phyloP scores from a whole-genome alignment of 306 rosid genomes.

The Boehmeria nivea region DNA sequence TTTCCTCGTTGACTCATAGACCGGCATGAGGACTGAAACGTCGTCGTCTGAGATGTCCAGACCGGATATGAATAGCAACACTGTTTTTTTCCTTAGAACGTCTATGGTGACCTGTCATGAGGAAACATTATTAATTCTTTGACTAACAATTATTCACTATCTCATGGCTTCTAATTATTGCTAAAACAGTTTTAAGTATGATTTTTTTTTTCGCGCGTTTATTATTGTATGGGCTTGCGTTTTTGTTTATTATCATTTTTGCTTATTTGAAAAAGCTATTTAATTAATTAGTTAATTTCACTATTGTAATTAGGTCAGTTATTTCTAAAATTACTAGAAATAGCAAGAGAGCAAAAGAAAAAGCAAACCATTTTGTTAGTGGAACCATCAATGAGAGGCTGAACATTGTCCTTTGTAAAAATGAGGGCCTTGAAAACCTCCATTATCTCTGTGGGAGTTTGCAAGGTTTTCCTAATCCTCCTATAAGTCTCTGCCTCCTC shows the following conservation, averaged over 20 bases:
- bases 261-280: too few relatives aligned
- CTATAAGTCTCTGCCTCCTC: conserved; percentile 18
- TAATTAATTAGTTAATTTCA: too few relatives aligned
- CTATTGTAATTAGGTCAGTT: not conserved
- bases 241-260: too few relatives aligned
- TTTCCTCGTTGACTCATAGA: conserved; percentile 32
- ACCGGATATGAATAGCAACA: conserved; percentile 40
- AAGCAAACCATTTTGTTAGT: conserved; percentile 28
- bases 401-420: conserved; percentile 16
- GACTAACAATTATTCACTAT: not conserved
- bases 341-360: not conserved
- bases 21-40: conserved; percentile 20
- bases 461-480: conserved; percentile 6
- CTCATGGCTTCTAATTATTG: not conserved
- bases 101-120: conserved; percentile 29
- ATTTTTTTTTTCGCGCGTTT: too few relatives aligned
- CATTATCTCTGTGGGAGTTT: conserved; percentile 29
- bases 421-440: conserved; percentile 24
- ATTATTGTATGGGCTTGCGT: not conserved
- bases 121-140: not conserved
- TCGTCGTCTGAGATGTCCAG: conserved; percentile 49
- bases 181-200: too few relatives aligned
- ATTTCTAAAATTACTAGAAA: not conserved
- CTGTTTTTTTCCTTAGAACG: conserved; percentile 36
- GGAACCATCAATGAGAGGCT: conserved; percentile 46